Base-by-base conservation (phyloP, 768 basidiomycete species). In the Glaciozyma martinii region DNA sequence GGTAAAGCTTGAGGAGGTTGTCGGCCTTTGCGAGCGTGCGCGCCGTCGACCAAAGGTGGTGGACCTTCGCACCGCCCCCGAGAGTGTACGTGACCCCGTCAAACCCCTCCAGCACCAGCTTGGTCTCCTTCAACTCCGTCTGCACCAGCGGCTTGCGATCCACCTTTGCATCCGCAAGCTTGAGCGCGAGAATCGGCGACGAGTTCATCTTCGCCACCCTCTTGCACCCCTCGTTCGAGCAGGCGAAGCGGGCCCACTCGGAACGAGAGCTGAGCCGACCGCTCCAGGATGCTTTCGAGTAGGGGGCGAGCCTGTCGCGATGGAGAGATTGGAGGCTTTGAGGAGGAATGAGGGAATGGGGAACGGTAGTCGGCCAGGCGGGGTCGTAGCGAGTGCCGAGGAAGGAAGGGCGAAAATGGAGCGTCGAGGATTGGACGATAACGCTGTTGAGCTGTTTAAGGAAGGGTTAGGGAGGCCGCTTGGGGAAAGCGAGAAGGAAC, bases 1-100 rank as follows among this genome's bases (percentile, higher is more conserved):
- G 68, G 23, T 63, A 66, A 25, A 15, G 62, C 23, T 58, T 43
- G 52, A 69, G 63, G 3, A 69, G 59, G n/a, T 15, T 12, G 30
- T 69, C 61, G 18, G 63, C 60, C 18, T 55, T 25, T n/a, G n/a
- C n/a, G n/a, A n/a, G n/a, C 8, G 3, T 25, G 3, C 8, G 25
- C 18, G 27, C 59, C 12, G 2, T 23, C 15, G 63, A 64, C 63
- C 68, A 66, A 13, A 66, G 32, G 7, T 69, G 68, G 46, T 69
- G 65, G 1, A 66, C 62, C 32, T 4, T 30, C 25, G 67, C 54
- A 3, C 29, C 30, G 5, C 21, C 42, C 12, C 32, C 33, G 23
- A 68, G 53, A 0, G 59, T 25, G 62, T 52, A 57, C 10, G 59
- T 33, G 12, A 40, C 37, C 12, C 37, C 37, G 10, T 40, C 37